Evolutionary conservation across 2,329 filamentous ascomycete species (phyloP).

Genomic region (Gyromitra esculenta): DNA sequence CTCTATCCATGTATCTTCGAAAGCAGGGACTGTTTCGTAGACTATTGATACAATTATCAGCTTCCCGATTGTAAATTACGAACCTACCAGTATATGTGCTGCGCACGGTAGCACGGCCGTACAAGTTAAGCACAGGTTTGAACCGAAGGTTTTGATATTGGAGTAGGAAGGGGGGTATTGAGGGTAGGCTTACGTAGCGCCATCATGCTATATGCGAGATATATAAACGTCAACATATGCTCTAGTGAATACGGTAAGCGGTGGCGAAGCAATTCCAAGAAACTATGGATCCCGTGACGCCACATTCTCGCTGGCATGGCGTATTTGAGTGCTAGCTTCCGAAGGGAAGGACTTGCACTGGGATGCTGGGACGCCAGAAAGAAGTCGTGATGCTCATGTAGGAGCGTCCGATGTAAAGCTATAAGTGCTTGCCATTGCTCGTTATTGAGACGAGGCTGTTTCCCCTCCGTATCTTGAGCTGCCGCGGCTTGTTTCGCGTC

Average conservation of each 20-base stretch:
- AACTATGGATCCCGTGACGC: slow-evolving; percentile 88
- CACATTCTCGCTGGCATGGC: slow-evolving; percentile 94
- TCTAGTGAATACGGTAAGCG: slow-evolving; percentile 80
- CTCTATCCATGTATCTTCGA: slow-evolving; percentile 91
- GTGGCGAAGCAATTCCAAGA: slow-evolving; percentile 79
- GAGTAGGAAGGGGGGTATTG: neutral
- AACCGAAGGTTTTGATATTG: neutral
- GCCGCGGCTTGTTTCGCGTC: slow-evolving; percentile 70
- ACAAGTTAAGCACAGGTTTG: neutral
- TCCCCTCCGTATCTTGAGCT: slow-evolving; percentile 59
- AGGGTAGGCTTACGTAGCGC: slow-evolving; percentile 65
- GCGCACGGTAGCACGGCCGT: neutral
- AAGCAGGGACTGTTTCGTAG: slow-evolving; percentile 83
- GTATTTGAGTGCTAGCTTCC: slow-evolving; percentile 78
- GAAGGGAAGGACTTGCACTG: slow-evolving; percentile 74
- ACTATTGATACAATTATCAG: slow-evolving; percentile 60
- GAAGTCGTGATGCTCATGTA: slow-evolving; percentile 86
- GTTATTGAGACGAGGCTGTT: slow-evolving; percentile 61
- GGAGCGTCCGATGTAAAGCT: slow-evolving; percentile 78
- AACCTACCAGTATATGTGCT: neutral
- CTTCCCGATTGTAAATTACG: neutral
- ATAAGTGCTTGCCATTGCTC: slow-evolving; percentile 73
- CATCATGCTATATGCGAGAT: slow-evolving; percentile 89
- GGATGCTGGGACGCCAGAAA: slow-evolving; percentile 90
- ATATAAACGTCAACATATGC: slow-evolving; percentile 91